Evolutionary conservation across 208 protist genomes (phyloP), one percentile per base, ranked within the genome.

Genomic region (Tritrichomonas musculus): DNA sequence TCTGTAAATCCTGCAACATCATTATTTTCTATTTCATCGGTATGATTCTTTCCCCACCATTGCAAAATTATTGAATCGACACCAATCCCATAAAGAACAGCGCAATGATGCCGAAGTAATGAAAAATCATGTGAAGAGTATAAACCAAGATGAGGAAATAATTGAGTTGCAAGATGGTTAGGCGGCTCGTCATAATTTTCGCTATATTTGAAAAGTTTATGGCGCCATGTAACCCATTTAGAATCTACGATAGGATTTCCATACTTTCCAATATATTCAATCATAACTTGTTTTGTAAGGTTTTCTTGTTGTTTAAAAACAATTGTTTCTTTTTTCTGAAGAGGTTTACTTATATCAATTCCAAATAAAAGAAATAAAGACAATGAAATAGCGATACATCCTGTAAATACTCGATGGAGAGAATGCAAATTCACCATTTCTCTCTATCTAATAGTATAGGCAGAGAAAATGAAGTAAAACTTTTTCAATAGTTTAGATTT

Each of bases 71-170:
- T 20, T 1, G 41, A 22, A 57, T 88, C 77, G 57, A 88, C 30
- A 39, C 41, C 41, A 20, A 20, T 14, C 33, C 39, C 27, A 53
- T 60, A 33, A 0, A 88, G 2, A 20, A 60, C 9, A 0, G 27
- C 9, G 33, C 33, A 17, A 30, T 88, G 77, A 22, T 53, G 25
- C 11, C 47, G 4, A 33, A 88, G 33, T 8, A 88, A 13, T 57
- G 77, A 57, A 39, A 33, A 8, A 88, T 88, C 77, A 47, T 60
- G 41, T 57, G 77, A 88, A 17, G 77, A 88, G 39, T 88, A 88
- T 27, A 88, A 33, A 33, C 77, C 77, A 8, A 57, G 47, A 30
- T n/a, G n/a, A 27, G 77, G 77, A 88, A 88, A 88, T 39, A 47
- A 20, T 39, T 20, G 41, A 57, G 39, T 57, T 36, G 77, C 47